Base-by-base conservation (phyloP, 148 eudicot species). In the Chenopodium suecicum region DNA sequence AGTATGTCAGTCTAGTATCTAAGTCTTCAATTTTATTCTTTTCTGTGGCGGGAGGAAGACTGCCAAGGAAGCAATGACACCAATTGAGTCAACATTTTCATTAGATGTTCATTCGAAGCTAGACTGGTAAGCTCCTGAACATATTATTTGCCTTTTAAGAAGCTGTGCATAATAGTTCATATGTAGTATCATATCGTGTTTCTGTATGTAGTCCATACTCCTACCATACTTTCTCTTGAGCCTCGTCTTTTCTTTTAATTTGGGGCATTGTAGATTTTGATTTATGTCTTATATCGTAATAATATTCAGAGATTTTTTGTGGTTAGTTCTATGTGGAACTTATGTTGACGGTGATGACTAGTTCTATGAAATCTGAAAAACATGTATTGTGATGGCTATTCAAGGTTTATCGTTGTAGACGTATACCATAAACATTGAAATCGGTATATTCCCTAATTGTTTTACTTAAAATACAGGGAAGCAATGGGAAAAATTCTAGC, bases 41-140 rank as follows among this genome's bases (percentile, higher is more conserved):
- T 69, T 67, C 22, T 68, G 63, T 25, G 22, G 62, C 66, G 17
- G 20, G 60, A 54, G 50, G 83, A 94, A 94, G 98, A 94, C 97
- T 79, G 98, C 98, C 54, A 88, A 93, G 90, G 98, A 89, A 84
- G 98, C 98, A 69, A 94, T 94, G 98, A 94, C 98, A 25, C 98
- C 98, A 81, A 94, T 94, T 75, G 98, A 93, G 83, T 94, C 98
- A 80, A 91, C 95, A 60, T 94, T 94, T 82, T 94, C 98, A 17
- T 86, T 94, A 47, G 95, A 94, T 83, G 98, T 93, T 74, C 87
- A 90, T 86, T 90, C 97, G 13, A 93, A 93, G 84, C 78, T 94
- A 81, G 93, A 94, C 84, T 93, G 98, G 98, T 94, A 81, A 86
- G 89, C 78, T 85, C 47, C 74, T 71, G 58, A 73, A 63, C 70